Evolutionary conservation across 2,329 filamentous ascomycete genomes (phyloP), one percentile per base, ranked within the genome.

Genomic region (Daldinia sp.): DNA sequence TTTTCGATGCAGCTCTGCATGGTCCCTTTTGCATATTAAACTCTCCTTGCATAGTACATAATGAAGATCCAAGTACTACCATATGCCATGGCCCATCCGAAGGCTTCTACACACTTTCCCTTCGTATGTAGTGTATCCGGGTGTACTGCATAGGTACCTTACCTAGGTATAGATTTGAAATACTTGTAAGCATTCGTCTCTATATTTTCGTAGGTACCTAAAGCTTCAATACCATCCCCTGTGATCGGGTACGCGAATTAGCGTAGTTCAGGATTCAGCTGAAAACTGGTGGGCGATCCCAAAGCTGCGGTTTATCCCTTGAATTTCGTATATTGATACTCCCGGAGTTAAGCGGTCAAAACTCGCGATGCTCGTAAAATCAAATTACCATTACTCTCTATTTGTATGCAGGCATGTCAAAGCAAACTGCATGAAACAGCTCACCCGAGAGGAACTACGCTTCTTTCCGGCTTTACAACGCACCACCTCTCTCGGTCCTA

Each of bases 401-500:
- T 15, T 50, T 50, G 26, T 30, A 28, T 26, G 46, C 28, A n/a
- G 28, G 15, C 46, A 30, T 15, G 13, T n/a, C 9, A 15, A 51
- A 51, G 46, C 26, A 51, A 51, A 51, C 46, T 51, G 26, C 28
- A 51, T 51, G 7, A 18, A 33, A 6, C 28, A 33, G 46, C 26
- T 33, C 15, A 51, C 15, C 13, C 12, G 44, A 48, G 12, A 48
- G 13, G 12, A 48, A 12, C 15, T 7, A 6, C 26, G 28, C 26
- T 18, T 33, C 26, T 13, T 26, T 46, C 10, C 20, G 20, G 20
- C 20, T 13, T 46, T 26, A 12, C 10, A 46, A 26, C 2, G 20
- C 20, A 23, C 20, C 20, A 23, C 20, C 20, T 23, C 20, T 23
- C 15, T 51, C 26, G 26, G 26, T 1, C 26, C 26, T n/a, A 51